Base-by-base conservation (phyloP, 352 stramenopile genomes). In the Globisporangium paroecandrum region DNA sequence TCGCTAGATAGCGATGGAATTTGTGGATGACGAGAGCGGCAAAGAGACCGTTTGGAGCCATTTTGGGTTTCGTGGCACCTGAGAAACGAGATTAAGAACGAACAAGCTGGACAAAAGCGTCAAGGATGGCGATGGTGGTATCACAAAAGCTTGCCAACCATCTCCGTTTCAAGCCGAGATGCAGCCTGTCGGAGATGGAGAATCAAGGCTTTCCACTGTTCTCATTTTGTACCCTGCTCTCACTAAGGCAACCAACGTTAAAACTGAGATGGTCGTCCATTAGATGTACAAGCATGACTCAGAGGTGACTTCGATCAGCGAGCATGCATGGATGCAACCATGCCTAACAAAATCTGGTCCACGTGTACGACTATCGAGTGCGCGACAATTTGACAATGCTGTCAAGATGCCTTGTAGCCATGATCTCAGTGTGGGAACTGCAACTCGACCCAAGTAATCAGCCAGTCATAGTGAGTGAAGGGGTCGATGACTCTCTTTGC, bases 301-400 rank as follows among this genome's bases (percentile, higher is more conserved):
- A 58, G n/a, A 29, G 36, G 7, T 4, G 9, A 24, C n/a, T 27
- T 34, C 46, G 51, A 15, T 13, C 15, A 15, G 24, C 10, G 9
- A 24, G n/a, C 22, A 29, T 4, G 24, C 20, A 7, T 24, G 34
- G 13, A 32, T 51, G 38, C 25, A 62, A n/a, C 57, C 24, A 32
- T 62, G 3, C 29, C 25, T 22, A 58, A 25, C 41, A 4, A 55
- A 55, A 55, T 25, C 47, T 55, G 10, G 10, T 51, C 38, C 13
- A 12, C n/a, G 57, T 29, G 62, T 55, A 53, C 24, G 62, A 67
- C 62, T 22, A 67, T 67, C 36, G 54, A 29, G 22, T 62, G 62
- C 24, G 20, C 15, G 55, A 69, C 63, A 38, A 63, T 69, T 15
- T 22, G 24, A 22, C 12, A 29, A 58, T 34, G 25, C 13, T 58